Base-by-base conservation (phyloP, 495 filamentous ascomycete species). In the Penicillium maclennaniae region DNA sequence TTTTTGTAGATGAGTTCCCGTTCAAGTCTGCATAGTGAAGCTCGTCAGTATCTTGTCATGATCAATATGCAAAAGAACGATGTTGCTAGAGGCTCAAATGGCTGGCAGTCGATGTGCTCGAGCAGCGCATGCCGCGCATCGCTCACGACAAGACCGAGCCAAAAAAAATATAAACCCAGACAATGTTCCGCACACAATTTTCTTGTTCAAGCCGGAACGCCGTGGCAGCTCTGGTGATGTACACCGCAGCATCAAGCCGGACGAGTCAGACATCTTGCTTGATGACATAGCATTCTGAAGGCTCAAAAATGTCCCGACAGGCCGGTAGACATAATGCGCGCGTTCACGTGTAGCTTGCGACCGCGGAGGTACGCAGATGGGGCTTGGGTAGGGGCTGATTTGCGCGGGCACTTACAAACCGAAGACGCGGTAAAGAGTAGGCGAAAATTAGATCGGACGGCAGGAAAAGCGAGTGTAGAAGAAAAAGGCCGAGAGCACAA, bases 341-440 rank as follows among this genome's bases (percentile, higher is more conserved):
- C 42, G 1, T 38, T 55, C 27, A 23, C 21, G 36, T 43, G 4
- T n/a, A 8, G 7, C 31, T 59, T 57, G 58, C 55, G 53, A 51
- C 44, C 43, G 34, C 16, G 43, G 26, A 44, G 4, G 9, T 26
- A 16, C 17, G 36, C 23, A 5, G 27, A 47, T 48, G 37, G 46
- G 16, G 40, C 21, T 27, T 41, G 41, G 17, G 17, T 15, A 45
- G 47, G 55, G 56, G 55, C 49, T 16, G 51, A 39, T 38, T 40
- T 55, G 58, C 49, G 31, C 48, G 21, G 34, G 37, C 39, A 64
- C 63, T 67, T 60, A 65, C 63, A 31, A 3, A 31, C 47, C 43
- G 10, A 45, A 38, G 23, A 9, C 25, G 47, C 46, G 28, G n/a
- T 15, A 41, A 27, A 34, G 41, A 23, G 9, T 25, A 9, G 6